Evolutionary conservation across 176 grass and related monocot genomes (phyloP), one percentile per base, ranked within the genome.

Genomic region (Lolium perenne): DNA sequence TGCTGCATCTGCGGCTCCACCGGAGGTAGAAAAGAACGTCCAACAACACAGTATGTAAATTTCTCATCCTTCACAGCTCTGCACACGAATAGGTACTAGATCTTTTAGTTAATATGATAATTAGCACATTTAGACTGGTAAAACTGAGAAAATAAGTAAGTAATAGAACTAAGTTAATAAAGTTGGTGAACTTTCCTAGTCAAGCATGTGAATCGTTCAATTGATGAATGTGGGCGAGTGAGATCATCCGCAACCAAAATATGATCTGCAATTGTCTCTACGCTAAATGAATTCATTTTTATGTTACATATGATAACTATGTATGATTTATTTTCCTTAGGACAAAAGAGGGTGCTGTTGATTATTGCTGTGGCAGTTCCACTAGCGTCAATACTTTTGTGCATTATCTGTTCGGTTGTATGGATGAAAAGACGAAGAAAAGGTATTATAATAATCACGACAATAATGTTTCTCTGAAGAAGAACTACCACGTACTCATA

Each of bases 351-450:
- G 7, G 0, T 2, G 57, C 8, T 59, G n/a, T 70, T 20, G 83
- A 85, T 57, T 58, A 69, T 79, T 86, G 84, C 6, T 71, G 29
- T 79, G 25, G 76, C 53, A 6, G 12, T 51, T 84, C 41, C 74
- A 18, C 1, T 60, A 9, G 9, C 77, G 26, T 16, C 80, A 71
- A 57, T 86, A 60, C 23, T 70, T 2, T 0, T 78, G 1, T 86
- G 84, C 40, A 38, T 57, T 20, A 17, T 79, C 0, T 18, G 9
- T 38, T 48, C 38, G 1, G 0, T 71, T 49, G 17, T 70, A 71
- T 60, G 84, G 84, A 22, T 60, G 22, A 86, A 40, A 56, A 86
- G 38, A 49, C 10, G 40, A 3, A 79, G 43, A 10, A 38, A 79
- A 79, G 84, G 84, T 10, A 21, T 70, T 85, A n/a, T n/a, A n/a